Base-by-base conservation (phyloP, 2,329 filamentous ascomycete genomes). In the Clonostachys byssicola region DNA sequence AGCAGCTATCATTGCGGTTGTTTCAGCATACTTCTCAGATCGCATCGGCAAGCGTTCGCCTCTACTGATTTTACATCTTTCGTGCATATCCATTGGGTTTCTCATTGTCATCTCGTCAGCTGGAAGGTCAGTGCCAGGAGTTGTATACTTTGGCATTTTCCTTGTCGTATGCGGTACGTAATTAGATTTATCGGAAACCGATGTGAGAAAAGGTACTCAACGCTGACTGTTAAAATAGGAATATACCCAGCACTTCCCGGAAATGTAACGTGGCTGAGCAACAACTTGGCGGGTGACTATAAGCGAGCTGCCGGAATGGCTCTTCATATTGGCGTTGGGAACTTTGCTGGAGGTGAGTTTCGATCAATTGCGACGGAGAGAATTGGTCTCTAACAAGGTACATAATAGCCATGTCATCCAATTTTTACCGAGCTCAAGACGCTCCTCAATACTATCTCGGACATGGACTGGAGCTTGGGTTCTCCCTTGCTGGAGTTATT, bases 221-320 rank as follows among this genome's bases (percentile, higher is more conserved):
- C 8, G 23, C 23, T 30, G 10, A 30, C 10, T 30, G 23, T 30
- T 6, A 10, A 30, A 30, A 30, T 10, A 30, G 86, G 87, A 3
- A 91, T 94, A 47, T 94, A 92, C 54, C 88, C 90, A 0, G 83
- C 81, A 30, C 87, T 94, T 48, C 73, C 88, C 0, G 92, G 92
- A 46, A 86, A 86, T 1, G 86, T 95, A 44, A 76, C 85, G 0
- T 95, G 90, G 90, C 70, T 84, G 1, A 79, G 80, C 34, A 95
- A 94, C 62, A 95, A 95, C 50, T 75, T 88, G 12, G 83, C 92
- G 47, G 74, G 74, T 0, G 72, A 68, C 42, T 75, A 75, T 62
- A 95, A 95, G 64, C 72, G 83, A 6, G 76, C 75, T 9, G 77
- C 74, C 0, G 83, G 81, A 2, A 86, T 86, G 75, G 83, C 81